phyloP scores from a whole-genome alignment of 2,329 filamentous ascomycete species.

The Penicillium sclerotigenum region DNA sequence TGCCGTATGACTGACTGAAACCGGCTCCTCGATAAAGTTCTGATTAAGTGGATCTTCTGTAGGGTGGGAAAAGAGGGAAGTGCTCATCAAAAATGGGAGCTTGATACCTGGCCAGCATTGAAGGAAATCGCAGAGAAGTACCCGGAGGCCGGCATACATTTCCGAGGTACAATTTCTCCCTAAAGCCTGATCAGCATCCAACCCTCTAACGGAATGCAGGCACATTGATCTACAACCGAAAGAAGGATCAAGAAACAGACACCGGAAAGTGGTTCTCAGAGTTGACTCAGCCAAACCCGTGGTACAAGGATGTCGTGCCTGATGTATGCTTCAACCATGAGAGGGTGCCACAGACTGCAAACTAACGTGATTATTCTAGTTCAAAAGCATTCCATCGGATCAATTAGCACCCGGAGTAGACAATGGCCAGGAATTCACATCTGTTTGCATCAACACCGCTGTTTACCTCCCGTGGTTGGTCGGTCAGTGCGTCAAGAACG shows the following conservation, averaged over 20 bases:
- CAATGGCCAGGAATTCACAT: conserved; percentile 72
- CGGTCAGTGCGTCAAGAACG: conserved; percentile 71
- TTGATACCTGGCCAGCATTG: conserved; percentile 62
- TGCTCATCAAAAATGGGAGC: conserved; percentile 54
- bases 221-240: conserved; percentile 56
- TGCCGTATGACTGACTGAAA: conserved; percentile 56
- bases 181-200: neutral
- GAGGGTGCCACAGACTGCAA: neutral
- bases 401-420: conserved; percentile 65
- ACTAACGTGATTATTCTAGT: conserved; percentile 42
- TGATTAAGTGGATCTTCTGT: neutral
- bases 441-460: conserved; percentile 86
- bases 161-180: conserved; percentile 55
- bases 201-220: conserved; percentile 32
- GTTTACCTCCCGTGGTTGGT: conserved; percentile 84
- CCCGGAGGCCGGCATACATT: conserved; percentile 76
- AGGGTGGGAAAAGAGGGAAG: conserved; percentile 43
- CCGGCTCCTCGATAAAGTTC: conserved; percentile 1
- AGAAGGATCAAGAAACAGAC: conserved; percentile 58
- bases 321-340: conserved; percentile 49
- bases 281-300: conserved; percentile 65
- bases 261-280: conserved; percentile 63
- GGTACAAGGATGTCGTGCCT: conserved; percentile 69
- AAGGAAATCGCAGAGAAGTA: conserved; percentile 59
- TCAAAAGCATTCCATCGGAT: conserved; percentile 55